Conservation (phyloP, 2,329 filamentous ascomycete genomes). For the Epichloe sylvatica region DNA sequence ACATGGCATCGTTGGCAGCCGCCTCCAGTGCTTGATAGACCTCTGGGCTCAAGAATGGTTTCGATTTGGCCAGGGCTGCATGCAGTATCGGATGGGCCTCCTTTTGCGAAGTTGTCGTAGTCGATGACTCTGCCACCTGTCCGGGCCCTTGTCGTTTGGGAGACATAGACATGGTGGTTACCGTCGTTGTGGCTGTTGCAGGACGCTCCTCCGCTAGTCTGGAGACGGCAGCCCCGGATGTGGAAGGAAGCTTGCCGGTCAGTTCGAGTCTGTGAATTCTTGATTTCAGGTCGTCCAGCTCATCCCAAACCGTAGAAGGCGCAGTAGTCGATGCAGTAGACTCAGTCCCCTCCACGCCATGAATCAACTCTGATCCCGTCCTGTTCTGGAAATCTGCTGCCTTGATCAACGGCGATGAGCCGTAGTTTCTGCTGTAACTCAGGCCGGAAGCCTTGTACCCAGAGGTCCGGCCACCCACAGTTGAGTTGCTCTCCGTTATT, state of each 20-base stretch:
- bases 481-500: constrained; percentile 32
- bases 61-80: constrained; percentile 67
- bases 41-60: constrained; percentile 51
- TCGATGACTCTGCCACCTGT: constrained; percentile 22
- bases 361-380: constrained; percentile 17
- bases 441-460: constrained; percentile 25
- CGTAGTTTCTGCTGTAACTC: constrained; percentile 27
- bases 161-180: constrained; percentile 81
- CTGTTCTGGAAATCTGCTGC: constrained; percentile 21
- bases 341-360: constrained; percentile 55
- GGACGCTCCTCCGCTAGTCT: constrained; percentile 67
- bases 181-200: constrained; percentile 77
- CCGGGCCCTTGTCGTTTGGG: constrained; percentile 48
- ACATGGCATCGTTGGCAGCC: constrained; percentile 67
- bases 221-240: constrained; percentile 67
- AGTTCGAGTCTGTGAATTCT: constrained; percentile 81
- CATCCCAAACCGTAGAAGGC: constrained; percentile 92
- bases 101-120: constrained; percentile 28
- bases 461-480: constrained; percentile 27
- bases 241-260: constrained; percentile 73
- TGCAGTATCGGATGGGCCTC: constrained; percentile 67
- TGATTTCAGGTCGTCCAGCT: constrained; percentile 88
- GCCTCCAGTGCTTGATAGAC: constrained; percentile 70
- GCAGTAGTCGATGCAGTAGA: constrained; percentile 80
- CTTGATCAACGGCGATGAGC: constrained; percentile 45